A percentile compares a stretch with the other conserved stretches of the same genome.
These are phyloP conservation scores for Erodium maritimum DNA, from an alignment of 345 rosid species.

Conservation along the genomic window DNA sequence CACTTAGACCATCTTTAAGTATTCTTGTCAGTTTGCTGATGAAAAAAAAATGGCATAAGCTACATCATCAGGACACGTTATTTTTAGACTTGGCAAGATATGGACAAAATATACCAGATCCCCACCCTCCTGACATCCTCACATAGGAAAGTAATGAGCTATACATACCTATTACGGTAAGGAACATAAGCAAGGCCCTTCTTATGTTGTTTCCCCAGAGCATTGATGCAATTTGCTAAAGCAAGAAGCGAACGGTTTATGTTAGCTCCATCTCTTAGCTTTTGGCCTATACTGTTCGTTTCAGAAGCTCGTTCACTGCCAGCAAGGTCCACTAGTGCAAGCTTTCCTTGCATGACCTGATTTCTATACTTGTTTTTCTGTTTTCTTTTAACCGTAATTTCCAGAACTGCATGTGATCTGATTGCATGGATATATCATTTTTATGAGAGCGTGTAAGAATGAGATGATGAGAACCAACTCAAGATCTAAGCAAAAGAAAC, in stretches of 20 bases:
- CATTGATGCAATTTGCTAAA: conserved; percentile 89
- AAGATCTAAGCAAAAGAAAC: neutral
- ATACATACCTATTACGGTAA: conserved; percentile 72
- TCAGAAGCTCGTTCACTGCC: conserved; percentile 98
- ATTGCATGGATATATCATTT: conserved; percentile 9
- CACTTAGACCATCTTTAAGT: conserved; percentile 97
- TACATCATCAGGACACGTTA: neutral
- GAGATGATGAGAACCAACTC: neutral
- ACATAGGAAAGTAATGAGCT: neutral
- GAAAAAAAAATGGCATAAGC: conserved; percentile 7
- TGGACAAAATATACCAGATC: neutral
- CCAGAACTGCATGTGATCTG: conserved; percentile 92
- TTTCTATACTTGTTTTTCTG: conserved; percentile 57
- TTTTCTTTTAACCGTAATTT: conserved; percentile 74
- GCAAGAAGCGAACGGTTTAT: conserved; percentile 90
- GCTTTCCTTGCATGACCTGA: conserved; percentile 78
- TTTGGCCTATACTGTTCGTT: conserved; percentile 80
- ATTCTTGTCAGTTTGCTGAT: conserved; percentile 79
- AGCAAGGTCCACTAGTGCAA: conserved; percentile 98
- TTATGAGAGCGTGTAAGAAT: neutral
- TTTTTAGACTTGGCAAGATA: neutral
- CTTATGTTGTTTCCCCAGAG: conserved; percentile 88
- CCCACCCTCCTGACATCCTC: neutral
- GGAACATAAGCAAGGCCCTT: conserved; percentile 98
- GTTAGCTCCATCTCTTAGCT: conserved; percentile 93